phyloP scores from a whole-genome alignment of 1,139 yeast species.

The Zygoascus sp. region DNA sequence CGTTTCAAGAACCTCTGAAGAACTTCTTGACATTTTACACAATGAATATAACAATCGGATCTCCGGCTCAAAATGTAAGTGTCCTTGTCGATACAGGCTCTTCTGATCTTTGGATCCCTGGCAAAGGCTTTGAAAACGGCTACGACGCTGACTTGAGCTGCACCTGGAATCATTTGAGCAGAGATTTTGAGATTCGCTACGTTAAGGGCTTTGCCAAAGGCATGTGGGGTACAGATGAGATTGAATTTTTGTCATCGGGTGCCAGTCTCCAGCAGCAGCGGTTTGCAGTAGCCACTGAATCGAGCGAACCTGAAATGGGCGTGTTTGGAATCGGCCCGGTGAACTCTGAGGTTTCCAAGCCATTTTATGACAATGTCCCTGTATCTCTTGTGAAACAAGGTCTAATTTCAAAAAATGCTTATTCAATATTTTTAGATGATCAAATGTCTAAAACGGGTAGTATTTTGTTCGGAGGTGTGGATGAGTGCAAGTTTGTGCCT shows the following conservation, averaged over 20 bases:
- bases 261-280: conserved; percentile 16
- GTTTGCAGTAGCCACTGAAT: conserved; percentile 26
- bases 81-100: conserved; percentile 60
- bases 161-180: conserved; percentile 22
- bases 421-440: conserved; percentile 49
- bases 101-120: conserved; percentile 60
- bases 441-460: conserved; percentile 41
- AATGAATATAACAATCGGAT: conserved; percentile 27
- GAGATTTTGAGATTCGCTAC: conserved; percentile 24
- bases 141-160: conserved; percentile 19
- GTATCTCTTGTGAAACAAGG: conserved; percentile 50
- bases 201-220: conserved; percentile 30
- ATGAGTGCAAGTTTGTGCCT: conserved; percentile 50
- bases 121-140: conserved; percentile 19
- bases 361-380: conserved; percentile 54
- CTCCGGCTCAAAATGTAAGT: conserved; percentile 25
- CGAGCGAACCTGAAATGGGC: conserved; percentile 26
- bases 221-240: conserved; percentile 25
- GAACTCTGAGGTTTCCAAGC: conserved; percentile 23
- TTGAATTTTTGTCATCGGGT: conserved; percentile 17
- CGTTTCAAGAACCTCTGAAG: conserved; percentile 23
- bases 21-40: conserved; percentile 32
- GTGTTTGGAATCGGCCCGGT: conserved; percentile 29
- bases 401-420: conserved; percentile 46
- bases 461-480: conserved; percentile 58